phyloP scores from a whole-genome alignment of 176 grass and related monocot species.

The Cenchrus purpureus region DNA sequence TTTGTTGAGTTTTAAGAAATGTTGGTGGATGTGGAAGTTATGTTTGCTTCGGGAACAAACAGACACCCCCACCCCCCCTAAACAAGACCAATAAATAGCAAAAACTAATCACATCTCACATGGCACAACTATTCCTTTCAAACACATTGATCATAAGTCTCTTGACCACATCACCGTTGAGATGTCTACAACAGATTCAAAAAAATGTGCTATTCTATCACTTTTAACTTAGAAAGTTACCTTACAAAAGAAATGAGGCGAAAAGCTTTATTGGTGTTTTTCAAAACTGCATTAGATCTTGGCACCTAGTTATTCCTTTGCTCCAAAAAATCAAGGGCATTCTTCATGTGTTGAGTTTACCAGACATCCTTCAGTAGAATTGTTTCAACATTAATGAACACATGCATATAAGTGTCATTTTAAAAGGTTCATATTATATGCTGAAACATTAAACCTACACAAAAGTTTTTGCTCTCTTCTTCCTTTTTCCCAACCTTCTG shows the following conservation, averaged over 20 bases:
- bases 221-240: slow-evolving; percentile 39
- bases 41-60: no score
- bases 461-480: slow-evolving; percentile 52
- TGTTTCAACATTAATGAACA: slow-evolving; percentile 44
- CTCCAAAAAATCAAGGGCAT: slow-evolving; percentile 72
- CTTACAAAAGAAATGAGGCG: slow-evolving; percentile 43
- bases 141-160: neutral
- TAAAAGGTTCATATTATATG: neutral
- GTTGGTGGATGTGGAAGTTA: no score
- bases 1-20: no score
- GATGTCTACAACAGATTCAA: neutral
- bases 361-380: slow-evolving; percentile 76
- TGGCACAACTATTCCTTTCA: neutral
- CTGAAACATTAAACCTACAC: slow-evolving; percentile 52
- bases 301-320: slow-evolving; percentile 68
- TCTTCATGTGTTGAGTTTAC: slow-evolving; percentile 53
- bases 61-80: no score
- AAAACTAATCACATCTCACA: neutral
- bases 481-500: slow-evolving; percentile 58
- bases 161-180: neutral
- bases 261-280: slow-evolving; percentile 46
- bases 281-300: slow-evolving; percentile 59
- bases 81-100: no score
- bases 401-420: slow-evolving; percentile 26
- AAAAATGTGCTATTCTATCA: neutral